These are phyloP conservation scores for Rhododendron simsii DNA, from an alignment of 148 eudicot genomes.

Conservation along the genomic window DNA sequence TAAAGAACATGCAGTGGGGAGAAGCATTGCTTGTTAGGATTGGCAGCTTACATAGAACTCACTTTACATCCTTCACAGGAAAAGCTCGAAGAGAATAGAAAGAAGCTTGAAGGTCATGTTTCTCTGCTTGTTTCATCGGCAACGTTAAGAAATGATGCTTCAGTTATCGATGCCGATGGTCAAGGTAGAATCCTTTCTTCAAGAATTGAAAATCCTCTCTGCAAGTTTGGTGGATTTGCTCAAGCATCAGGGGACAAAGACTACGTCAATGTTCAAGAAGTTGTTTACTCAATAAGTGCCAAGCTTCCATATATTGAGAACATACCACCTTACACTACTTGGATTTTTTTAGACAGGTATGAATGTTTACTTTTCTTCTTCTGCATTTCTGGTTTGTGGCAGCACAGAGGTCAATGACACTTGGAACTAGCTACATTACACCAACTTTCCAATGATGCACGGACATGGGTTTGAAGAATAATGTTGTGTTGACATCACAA, in stretches of 20 bases:
- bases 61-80: conserved; percentile 41
- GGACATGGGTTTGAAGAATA: not conserved
- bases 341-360: conserved; percentile 76
- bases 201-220: conserved; percentile 46
- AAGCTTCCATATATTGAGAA: conserved; percentile 57
- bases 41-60: not conserved
- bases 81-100: conserved; percentile 46
- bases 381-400: not conserved
- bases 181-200: conserved; percentile 39
- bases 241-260: conserved; percentile 53
- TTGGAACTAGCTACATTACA: not conserved
- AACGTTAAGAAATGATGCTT: conserved; percentile 25
- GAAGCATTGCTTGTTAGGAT: not conserved
- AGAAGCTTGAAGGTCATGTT: conserved; percentile 47
- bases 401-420: not conserved
- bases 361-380: conserved; percentile 1
- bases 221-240: conserved; percentile 33
- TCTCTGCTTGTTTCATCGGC: conserved; percentile 31
- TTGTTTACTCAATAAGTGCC: conserved; percentile 33
- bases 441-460: not conserved
- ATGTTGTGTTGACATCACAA: not conserved
- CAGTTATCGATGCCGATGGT: conserved; percentile 20
- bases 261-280: conserved; percentile 36
- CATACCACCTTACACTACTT: conserved; percentile 73
- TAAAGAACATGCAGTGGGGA: not conserved